Conservation (phyloP, 176 grass and related monocot genomes). For the Olyra latifolia region DNA sequence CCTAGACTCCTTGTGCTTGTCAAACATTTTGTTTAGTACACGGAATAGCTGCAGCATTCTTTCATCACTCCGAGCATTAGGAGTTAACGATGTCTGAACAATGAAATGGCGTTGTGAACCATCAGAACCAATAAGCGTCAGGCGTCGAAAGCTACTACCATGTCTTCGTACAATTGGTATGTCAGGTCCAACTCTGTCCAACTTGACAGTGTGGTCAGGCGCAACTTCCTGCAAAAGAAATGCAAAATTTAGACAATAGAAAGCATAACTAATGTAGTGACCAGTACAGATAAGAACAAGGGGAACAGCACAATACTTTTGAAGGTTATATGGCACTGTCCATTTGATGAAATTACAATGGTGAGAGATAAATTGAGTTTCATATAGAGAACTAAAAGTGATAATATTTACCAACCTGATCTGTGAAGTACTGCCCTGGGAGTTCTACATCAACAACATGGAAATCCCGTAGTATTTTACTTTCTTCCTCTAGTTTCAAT, state of each 20-base stretch:
- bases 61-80: conserved; percentile 98
- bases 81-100: conserved; percentile 97
- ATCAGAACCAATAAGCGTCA: conserved; percentile 98
- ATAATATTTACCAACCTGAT: conserved; percentile 64
- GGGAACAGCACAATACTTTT: neutral
- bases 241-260: conserved; percentile 30
- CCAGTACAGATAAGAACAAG: neutral
- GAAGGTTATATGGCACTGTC: neutral
- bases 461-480: conserved; percentile 91
- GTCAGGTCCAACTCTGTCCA: conserved; percentile 93
- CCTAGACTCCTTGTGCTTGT: conserved; percentile 98
- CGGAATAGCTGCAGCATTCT: conserved; percentile 98
- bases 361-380: conserved; percentile 7
- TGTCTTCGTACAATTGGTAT: conserved; percentile 98
- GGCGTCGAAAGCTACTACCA: conserved; percentile 88
- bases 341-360: neutral
- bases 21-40: conserved; percentile 98
- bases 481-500: conserved; percentile 97
- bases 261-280: neutral
- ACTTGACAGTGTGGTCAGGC: conserved; percentile 96
- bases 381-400: neutral
- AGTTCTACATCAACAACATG: conserved; percentile 97
- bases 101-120: conserved; percentile 99
- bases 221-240: conserved; percentile 75
- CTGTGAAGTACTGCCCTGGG: conserved; percentile 93